A percentile compares a stretch with the other conserved stretches of the same genome.
phyloP scores from a whole-genome alignment of 805 yeast genomes.

The Saccharomycopsis sp. region DNA sequence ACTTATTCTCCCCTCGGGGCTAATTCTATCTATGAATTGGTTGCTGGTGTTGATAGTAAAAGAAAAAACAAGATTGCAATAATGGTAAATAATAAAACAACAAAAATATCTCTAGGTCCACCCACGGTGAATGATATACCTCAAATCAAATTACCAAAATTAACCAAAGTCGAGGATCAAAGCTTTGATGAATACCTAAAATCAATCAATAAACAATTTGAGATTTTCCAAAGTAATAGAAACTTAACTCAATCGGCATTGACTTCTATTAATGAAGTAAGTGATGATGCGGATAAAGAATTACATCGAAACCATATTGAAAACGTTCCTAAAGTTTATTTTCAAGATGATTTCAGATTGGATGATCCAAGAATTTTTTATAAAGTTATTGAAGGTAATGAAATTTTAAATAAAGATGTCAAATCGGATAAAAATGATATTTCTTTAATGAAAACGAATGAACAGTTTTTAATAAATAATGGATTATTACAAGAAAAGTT shows the following conservation, averaged over 20 bases:
- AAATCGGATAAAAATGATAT: conserved; percentile 23
- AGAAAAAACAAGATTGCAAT: conserved; percentile 24
- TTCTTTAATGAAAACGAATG: conserved; percentile 21
- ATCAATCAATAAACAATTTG: conserved; percentile 35
- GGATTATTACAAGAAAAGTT: conserved; percentile 63
- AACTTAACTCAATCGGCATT: conserved; percentile 33
- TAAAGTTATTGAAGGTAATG: conserved; percentile 54
- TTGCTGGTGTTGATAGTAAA: conserved; percentile 45
- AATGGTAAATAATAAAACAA: conserved; percentile 26
- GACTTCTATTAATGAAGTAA: conserved; percentile 13
- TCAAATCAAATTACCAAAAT: conserved; percentile 52
- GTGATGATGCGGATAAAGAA: not conserved
- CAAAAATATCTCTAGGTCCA: conserved; percentile 38
- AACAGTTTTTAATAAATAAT: conserved; percentile 34
- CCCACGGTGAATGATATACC: conserved; percentile 86
- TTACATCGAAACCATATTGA: conserved; percentile 20
- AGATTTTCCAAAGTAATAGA: conserved; percentile 32
- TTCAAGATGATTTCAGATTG: conserved; percentile 57
- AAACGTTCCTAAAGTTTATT: conserved; percentile 60
- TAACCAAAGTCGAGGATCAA: conserved; percentile 34
- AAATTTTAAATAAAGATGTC: conserved; percentile 24
- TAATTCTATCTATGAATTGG: conserved; percentile 69
- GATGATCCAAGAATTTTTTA: conserved; percentile 85
- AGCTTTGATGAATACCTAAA: conserved; percentile 35
- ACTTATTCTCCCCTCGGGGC: conserved; percentile 43